Percentiles rank a stretch among this genome's conserved stretches.
phyloP scores from a whole-genome alignment of 169 alveolate genomes.

The Eimeria necatrix region DNA sequence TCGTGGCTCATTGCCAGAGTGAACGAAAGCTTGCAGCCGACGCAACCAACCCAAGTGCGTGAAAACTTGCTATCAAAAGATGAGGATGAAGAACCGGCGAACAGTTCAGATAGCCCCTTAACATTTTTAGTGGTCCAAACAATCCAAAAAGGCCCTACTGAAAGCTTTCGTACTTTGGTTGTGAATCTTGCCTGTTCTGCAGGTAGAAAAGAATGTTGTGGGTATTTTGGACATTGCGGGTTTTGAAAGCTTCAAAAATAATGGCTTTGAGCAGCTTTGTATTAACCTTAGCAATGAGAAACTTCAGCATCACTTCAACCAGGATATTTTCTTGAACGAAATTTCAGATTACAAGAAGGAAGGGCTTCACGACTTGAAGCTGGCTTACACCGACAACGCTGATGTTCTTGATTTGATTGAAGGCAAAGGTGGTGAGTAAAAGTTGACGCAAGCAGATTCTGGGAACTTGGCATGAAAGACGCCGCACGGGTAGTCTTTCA shows the following conservation, averaged over 20 bases:
- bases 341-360: slow-evolving; percentile 30
- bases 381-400: slow-evolving; percentile 51
- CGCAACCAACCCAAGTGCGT: too few relatives aligned
- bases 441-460: not conserved
- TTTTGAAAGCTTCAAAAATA: slow-evolving; percentile 96
- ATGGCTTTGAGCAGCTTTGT: slow-evolving; percentile 98
- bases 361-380: slow-evolving; percentile 24
- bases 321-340: slow-evolving; percentile 80
- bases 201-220: not conserved
- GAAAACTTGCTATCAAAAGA: too few relatives aligned
- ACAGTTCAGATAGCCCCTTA: too few relatives aligned
- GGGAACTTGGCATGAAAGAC: too few relatives aligned
- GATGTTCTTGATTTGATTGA: slow-evolving; percentile 40
- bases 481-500: not conserved
- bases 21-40: slow-evolving; percentile 85
- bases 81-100: too few relatives aligned
- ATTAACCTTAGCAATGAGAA: slow-evolving; percentile 99
- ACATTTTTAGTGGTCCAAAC: too few relatives aligned
- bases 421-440: slow-evolving; percentile 74
- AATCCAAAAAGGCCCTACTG: too few relatives aligned
- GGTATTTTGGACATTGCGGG: slow-evolving; percentile 98
- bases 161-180: too few relatives aligned
- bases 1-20: slow-evolving; percentile 96
- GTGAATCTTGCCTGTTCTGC: too few relatives aligned
- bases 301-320: slow-evolving; percentile 96